Evolutionary conservation across 441 rosid genomes (phyloP).

Genomic region (Gossypium laxum): DNA sequence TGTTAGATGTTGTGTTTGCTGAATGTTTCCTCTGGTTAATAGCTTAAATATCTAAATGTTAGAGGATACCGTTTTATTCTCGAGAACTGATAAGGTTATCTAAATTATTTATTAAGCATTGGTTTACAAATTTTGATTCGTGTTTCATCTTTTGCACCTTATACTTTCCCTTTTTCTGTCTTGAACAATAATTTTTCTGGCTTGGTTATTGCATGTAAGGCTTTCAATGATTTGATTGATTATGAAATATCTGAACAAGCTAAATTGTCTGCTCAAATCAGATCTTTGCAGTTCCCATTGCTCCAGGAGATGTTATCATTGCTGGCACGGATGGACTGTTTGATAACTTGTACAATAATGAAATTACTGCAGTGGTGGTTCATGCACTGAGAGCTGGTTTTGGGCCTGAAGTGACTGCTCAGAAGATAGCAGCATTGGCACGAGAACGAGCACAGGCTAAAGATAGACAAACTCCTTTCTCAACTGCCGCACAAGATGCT

Average conservation of each 20-base stretch:
- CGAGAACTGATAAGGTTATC: background rate
- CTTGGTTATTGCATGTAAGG: background rate
- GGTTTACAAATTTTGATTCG: background rate
- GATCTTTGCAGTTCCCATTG: conserved; percentile 68
- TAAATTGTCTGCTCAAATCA: conserved; percentile 17
- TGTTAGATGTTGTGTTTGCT: background rate
- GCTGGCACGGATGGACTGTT: conserved; percentile 93
- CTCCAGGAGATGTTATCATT: conserved; percentile 76
- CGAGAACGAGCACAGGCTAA: conserved; percentile 73
- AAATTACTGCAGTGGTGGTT: conserved; percentile 74
- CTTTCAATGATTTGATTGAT: conserved; percentile 14
- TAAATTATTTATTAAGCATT: background rate
- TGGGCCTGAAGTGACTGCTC: conserved; percentile 81
- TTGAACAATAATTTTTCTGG: background rate
- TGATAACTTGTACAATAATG: conserved; percentile 83
- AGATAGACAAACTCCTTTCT: conserved; percentile 80
- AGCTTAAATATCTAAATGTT: background rate
- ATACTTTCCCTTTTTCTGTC: background rate
- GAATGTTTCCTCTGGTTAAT: background rate
- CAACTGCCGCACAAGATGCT: conserved; percentile 90
- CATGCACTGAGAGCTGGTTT: conserved; percentile 69
- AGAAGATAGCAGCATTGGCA: conserved; percentile 88
- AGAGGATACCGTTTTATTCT: background rate
- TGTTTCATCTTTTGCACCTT: background rate
- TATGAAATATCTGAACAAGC: conserved; percentile 8